These are phyloP conservation scores for Aspergillus uvarum DNA, from an alignment of 2,329 filamentous ascomycete species.

Conservation along the genomic window DNA sequence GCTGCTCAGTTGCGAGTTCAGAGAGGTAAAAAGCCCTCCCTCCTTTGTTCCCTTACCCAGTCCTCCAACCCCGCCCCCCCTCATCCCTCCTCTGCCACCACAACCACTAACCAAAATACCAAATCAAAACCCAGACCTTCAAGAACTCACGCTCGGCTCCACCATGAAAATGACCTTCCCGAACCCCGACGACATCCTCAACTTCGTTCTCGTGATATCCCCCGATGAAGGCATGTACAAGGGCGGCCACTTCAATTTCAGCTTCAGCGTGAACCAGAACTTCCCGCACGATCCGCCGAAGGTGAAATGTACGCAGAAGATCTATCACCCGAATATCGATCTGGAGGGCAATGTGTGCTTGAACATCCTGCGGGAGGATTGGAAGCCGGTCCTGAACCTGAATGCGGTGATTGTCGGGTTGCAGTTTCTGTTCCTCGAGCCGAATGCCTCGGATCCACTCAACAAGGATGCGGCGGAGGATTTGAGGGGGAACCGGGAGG, in stretches of 20 bases:
- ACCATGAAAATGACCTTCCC: constrained; percentile 61
- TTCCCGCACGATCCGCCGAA: constrained; percentile 98
- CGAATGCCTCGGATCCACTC: constrained; percentile 93
- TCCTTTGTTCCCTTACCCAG: not conserved
- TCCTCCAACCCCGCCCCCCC: no score
- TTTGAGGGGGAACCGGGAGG: constrained; percentile 77
- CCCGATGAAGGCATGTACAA: constrained; percentile 73
- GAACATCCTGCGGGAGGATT: constrained; percentile 96
- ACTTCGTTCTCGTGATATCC: constrained; percentile 51
- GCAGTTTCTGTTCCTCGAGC: constrained; percentile 95
- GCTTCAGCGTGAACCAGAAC: constrained; percentile 87
- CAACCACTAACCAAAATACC: not conserved
- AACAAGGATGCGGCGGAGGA: constrained; percentile 98
- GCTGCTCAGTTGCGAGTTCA: constrained; percentile 93
- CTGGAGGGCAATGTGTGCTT: constrained; percentile 96
- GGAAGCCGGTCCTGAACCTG: constrained; percentile 96
- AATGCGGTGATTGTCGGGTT: constrained; percentile 95
- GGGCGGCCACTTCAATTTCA: constrained; percentile 81
- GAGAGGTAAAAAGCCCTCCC: constrained; percentile 65
- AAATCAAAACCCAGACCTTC: constrained; percentile 38
- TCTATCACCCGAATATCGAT: constrained; percentile 99
- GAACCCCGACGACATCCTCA: constrained; percentile 59
- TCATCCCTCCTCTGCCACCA: no score
- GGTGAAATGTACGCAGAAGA: constrained; percentile 95
- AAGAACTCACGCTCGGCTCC: constrained; percentile 51